Conservation (phyloP, 2,329 filamentous ascomycete species). For the Arthrobotrys iridis region DNA sequence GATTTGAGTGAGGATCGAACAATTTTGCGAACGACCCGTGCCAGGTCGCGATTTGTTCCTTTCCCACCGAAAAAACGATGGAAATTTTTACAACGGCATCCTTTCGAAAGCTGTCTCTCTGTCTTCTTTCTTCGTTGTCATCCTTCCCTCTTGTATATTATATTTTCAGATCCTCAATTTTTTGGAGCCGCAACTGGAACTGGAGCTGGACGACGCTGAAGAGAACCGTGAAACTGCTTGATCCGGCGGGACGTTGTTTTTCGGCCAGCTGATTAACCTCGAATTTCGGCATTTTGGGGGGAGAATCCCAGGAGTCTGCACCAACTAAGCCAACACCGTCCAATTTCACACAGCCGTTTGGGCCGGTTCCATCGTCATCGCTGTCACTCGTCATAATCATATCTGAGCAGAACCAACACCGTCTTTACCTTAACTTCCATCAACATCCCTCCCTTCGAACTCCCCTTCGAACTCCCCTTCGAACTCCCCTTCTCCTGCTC, state of each 20-base stretch:
- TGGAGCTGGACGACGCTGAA: no score
- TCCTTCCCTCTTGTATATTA: not conserved
- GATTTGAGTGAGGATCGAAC: slow-evolving; percentile 28
- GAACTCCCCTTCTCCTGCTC: not conserved
- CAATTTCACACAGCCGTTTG: slow-evolving; percentile 5
- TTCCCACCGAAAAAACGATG: not conserved
- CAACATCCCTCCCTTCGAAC: not conserved
- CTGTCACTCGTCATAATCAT: not conserved
- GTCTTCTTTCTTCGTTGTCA: not conserved
- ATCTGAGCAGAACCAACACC: not conserved
- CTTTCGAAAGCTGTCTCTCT: not conserved
- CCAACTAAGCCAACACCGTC: not conserved
- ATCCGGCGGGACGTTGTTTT: not conserved
- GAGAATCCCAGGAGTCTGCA: no score
- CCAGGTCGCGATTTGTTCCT: slow-evolving; percentile 15
- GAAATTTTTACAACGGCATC: not conserved
- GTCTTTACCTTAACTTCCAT: not conserved
- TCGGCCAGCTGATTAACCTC: not conserved
- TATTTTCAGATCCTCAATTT: no score
- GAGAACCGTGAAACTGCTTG: slow-evolving; percentile 6
- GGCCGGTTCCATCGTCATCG: not conserved
- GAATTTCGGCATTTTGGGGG: slow-evolving; percentile 3
- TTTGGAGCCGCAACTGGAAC: not conserved
- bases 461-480: not conserved
- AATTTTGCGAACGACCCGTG: slow-evolving; percentile 24